Conservation (phyloP, 139 green algal genomes). For the Tetraselmis striata region DNA sequence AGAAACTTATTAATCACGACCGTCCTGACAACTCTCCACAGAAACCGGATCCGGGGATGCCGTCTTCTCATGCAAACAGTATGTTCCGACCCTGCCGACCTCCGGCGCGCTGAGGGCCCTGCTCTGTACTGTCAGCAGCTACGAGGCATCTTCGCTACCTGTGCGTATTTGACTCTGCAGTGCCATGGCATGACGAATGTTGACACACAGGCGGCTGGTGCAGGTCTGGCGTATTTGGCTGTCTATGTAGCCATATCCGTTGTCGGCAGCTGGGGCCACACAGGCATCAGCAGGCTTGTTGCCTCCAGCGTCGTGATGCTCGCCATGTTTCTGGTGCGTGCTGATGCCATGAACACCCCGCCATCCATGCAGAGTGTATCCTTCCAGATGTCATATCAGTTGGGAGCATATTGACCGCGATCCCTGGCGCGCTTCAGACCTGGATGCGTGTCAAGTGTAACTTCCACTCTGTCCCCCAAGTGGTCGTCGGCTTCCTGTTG, state of each 20-base stretch:
- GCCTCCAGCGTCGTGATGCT: neutral
- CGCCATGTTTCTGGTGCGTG: neutral
- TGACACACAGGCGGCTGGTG: too few species aligned
- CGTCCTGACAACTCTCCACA: neutral
- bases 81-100: neutral
- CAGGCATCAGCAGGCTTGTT: neutral
- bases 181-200: too few species aligned
- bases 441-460: neutral
- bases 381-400: neutral
- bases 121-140: too few species aligned
- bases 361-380: neutral
- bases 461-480: neutral
- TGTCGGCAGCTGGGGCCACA: neutral
- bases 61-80: neutral
- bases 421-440: neutral
- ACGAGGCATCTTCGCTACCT: too few species aligned
- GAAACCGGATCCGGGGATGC: neutral
- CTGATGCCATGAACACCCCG: too few species aligned
- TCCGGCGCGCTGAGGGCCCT: too few species aligned
- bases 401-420: neutral
- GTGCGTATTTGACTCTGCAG: too few species aligned
- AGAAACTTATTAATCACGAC: neutral
- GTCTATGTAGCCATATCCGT: neutral
- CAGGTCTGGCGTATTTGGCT: neutral
- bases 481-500: neutral